Base-by-base conservation (phyloP, 164 flowering plant genomes). In the Litsea cubeba region DNA sequence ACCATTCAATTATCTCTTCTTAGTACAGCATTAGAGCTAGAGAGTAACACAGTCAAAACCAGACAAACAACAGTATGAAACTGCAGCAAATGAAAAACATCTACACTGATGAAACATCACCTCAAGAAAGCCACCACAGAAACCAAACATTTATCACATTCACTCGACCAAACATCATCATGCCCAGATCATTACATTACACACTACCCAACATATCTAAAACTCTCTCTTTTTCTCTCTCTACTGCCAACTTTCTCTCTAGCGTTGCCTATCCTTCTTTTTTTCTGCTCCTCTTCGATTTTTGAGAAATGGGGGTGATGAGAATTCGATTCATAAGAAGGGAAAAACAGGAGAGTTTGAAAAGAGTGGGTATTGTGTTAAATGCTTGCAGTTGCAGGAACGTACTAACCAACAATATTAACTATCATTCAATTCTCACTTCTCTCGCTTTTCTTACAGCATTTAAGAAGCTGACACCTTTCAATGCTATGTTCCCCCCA, bases 191-290 rank as follows among this genome's bases (percentile, higher is more conserved):
- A 66, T 66, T 66, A 23, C 69, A 12, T 12, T 32, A 14, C 69
- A 66, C 69, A 26, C 18, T 26, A 66, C 69, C 69, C 69, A 66
- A 66, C 22, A 32, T 23, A 63, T 63, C 15, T 24, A 23, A 7
- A 23, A 7, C 32, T 63, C 66, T 63, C 66, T 25, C 66, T 66
- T 20, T 63, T 35, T 63, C 65, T 66, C 50, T 66, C 69, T 66
- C 69, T 7, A 23, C 63, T 60, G n/a, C 23, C n/a, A 60, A 40
- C 46, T 60, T 6, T 60, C 63, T 60, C 2, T 20, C 8, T 14
- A 25, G 68, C 26, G 24, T 64, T 23, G 17, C 30, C 30, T 64
- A 5, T 10, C 32, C 26, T 64, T 64, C 30, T 23, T 24, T 64
- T 26, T 15, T 66, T 5, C n/a, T 32, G 49, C 30, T 66, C 49